Base-by-base conservation (phyloP, 2,329 filamentous ascomycete species). In the Basipetospora chlamydospora region DNA sequence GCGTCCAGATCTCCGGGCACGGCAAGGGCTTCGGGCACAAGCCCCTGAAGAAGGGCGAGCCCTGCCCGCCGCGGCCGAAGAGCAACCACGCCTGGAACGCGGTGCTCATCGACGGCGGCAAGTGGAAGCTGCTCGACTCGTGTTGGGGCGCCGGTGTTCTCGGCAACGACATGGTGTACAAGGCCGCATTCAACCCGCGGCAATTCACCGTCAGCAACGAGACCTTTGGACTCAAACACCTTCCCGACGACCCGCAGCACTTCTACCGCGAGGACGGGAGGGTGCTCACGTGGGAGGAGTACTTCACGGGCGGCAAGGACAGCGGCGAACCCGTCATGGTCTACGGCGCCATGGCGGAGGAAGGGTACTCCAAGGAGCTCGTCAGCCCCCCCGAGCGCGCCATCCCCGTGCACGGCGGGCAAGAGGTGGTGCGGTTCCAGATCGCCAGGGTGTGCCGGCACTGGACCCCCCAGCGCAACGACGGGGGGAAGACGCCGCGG, bases 101-200 rank as follows among this genome's bases (percentile, higher is more conserved):
- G 0, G 84, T 95, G 6, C 70, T 75, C 35, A 85, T 96, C 40
- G 88, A 96, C 47, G 72, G 77, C 18, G 84, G 83, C 2, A 72
- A 76, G 44, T 96, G 88, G 88, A 94, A 95, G 57, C 68, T 96
- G 1, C 60, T 96, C 33, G 90, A 98, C 49, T 59, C 80, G 1
- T 96, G 88, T 52, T 98, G 90, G 90, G 90, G 90, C 26, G 84
- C 88, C 0, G 88, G 88, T 2, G 64, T 73, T 42, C 57, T 93
- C 7, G 57, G 64, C 29, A 63, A 49, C 15, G 44, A 38, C 34
- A 64, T 62, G 12, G 55, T 63, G 2, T 95, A 86, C 58, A 69
- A 69, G 29, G 70, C 79, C 46, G 52, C 62, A 3, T 93, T 95
- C 54, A 67, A 63, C 1, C 73, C 85, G 0, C 55, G 64, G 6